Conservation (phyloP, 768 basidiomycete genomes). For the Favolaschia claudopus region DNA sequence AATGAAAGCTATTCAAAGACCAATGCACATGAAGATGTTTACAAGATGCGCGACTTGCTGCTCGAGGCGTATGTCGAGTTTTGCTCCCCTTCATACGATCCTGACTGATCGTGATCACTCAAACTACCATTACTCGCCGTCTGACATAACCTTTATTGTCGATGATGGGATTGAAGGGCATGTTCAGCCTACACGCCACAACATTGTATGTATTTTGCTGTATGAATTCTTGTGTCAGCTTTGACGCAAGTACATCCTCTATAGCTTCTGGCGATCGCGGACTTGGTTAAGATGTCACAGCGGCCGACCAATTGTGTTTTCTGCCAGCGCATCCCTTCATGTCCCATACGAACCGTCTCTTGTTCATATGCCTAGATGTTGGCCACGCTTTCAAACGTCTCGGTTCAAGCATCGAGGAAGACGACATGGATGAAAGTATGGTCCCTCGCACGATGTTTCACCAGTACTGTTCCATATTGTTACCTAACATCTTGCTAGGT, state of each 20-base stretch:
- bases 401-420: constrained; percentile 8
- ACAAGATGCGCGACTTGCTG: not conserved
- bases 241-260: not conserved
- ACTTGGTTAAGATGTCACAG: constrained; percentile 3
- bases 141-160: not conserved
- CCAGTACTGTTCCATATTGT: not conserved
- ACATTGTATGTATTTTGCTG: not conserved
- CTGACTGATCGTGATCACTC: not conserved
- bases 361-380: not conserved
- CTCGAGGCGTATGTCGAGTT: not conserved
- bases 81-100: not conserved
- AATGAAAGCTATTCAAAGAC: not conserved
- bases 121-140: not conserved
- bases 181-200: constrained; percentile 7
- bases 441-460: not conserved
- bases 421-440: constrained; percentile 16
- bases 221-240: too few relatives aligned
- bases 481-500: not conserved
- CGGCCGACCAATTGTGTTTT: not conserved
- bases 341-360: not conserved
- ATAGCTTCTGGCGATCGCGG: constrained; percentile 3
- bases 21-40: not conserved
- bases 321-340: constrained; percentile 19
- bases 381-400: constrained; percentile 16
- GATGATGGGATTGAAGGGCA: constrained; percentile 8